A percentile compares a stretch with the other conserved stretches of the same genome.
These are phyloP conservation scores for Cucurbitaria berberidis DNA, from an alignment of 2,329 filamentous ascomycete genomes.

Conservation along the genomic window DNA sequence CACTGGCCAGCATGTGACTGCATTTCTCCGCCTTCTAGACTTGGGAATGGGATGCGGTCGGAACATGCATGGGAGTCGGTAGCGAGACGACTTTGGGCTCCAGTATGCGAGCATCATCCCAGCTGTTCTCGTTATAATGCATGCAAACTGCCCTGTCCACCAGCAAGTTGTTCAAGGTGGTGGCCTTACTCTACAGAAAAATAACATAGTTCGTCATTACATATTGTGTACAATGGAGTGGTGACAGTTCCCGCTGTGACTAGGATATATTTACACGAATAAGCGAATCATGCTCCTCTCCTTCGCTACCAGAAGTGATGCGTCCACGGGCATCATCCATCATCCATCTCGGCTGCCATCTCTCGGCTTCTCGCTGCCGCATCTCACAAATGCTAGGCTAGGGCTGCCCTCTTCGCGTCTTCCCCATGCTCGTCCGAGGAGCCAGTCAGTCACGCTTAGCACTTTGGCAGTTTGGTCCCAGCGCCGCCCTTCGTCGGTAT, in stretches of 20 bases:
- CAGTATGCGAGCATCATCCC: background rate
- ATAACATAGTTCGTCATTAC: slow-evolving; percentile 22
- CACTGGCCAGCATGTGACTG: slow-evolving; percentile 18
- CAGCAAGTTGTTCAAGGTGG: background rate
- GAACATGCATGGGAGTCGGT: too few species aligned
- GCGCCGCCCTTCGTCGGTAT: slow-evolving; percentile 80
- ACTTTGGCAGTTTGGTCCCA: slow-evolving; percentile 87
- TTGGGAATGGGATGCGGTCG: background rate
- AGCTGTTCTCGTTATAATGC: background rate
- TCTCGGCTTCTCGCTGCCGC: slow-evolving; percentile 17
- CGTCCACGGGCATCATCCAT: background rate
- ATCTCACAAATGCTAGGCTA: slow-evolving; percentile 51
- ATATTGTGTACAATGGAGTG: slow-evolving; percentile 34
- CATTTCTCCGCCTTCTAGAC: slow-evolving; percentile 13
- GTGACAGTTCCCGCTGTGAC: slow-evolving; percentile 3
- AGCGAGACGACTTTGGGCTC: background rate
- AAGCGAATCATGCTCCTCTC: background rate
- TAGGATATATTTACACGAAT: background rate
- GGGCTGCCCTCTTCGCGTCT: slow-evolving; percentile 51
- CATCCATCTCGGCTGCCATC: background rate
- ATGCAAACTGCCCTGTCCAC: background rate
- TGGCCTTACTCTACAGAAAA: background rate
- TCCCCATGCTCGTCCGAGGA: slow-evolving; percentile 77
- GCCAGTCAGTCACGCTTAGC: slow-evolving; percentile 91
- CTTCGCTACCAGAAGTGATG: background rate